Evolutionary conservation across 2,329 filamentous ascomycete species (phyloP), one percentile per base, ranked within the genome.

Genomic region (Diaporthe ampelina): DNA sequence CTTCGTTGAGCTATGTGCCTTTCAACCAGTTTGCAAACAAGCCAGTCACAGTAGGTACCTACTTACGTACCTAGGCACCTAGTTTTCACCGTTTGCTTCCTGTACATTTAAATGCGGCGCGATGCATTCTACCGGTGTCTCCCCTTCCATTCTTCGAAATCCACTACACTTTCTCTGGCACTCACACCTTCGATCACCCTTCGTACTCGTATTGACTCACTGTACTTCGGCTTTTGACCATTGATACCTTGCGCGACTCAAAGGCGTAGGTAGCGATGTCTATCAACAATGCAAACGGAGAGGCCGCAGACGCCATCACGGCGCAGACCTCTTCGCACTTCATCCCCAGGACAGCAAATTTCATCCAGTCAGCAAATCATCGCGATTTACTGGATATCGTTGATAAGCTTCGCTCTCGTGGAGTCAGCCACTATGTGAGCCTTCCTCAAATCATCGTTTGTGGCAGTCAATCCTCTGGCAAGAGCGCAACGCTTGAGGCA

Each of bases 401-500:
- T 26, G 80, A 82, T 72, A 78, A 75, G 5, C 79, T 83, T 6
- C 79, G 81, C 17, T 78, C 79, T 7, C 76, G 78, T 11, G 81
- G 81, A 21, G 77, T 83, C 52, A 79, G 78, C 59, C 79, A 79
- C 15, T 82, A 80, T 70, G 76, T 83, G 10, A 79, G 80, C 43
- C 76, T 83, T 8, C 81, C 82, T 3, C 79, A 82, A 69, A 81
- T 82, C 72, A 85, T 90, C 21, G 88, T 90, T 19, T 88, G 85
- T 69, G 88, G 89, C 15, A 85, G 88, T 73, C 88, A 90, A 76
- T 88, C 86, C 0, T 86, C 85, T 15, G 89, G 89, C 5, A 91
- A 91, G 78, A 89, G 86, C 70, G 90, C 88, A 0, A 88, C 90
- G 0, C 83, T 91, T 0, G 88, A 91, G 76, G 87, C 88, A 0